A percentile compares a stretch with the other conserved stretches of the same genome.
These are phyloP conservation scores for Gypsophila paniculata DNA, from an alignment of 179 eudicot species.

Conservation along the genomic window DNA sequence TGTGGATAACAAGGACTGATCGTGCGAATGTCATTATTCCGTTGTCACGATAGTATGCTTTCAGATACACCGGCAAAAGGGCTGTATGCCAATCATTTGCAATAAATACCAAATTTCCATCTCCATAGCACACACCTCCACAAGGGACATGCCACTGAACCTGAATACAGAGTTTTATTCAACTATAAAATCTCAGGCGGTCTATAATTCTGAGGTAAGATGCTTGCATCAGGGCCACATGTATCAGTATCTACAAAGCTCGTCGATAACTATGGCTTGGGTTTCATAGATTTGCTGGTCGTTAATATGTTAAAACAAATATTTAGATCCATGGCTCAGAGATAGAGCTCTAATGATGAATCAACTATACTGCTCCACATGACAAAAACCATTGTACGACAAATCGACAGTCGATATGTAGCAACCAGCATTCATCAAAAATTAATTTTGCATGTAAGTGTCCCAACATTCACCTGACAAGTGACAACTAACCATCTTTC, in stretches of 20 bases:
- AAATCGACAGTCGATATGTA: neutral
- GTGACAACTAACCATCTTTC: neutral
- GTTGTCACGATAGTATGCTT: slow-evolving; percentile 90
- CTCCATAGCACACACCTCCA: slow-evolving; percentile 94
- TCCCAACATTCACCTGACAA: neutral
- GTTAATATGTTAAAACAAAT: too few species aligned
- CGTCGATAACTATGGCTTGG: neutral
- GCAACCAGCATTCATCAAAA: neutral
- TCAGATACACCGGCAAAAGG: slow-evolving; percentile 84
- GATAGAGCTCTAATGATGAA: neutral
- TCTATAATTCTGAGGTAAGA: neutral
- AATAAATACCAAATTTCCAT: slow-evolving; percentile 92
- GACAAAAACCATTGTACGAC: neutral
- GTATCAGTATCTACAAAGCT: neutral
- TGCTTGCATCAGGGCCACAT: neutral
- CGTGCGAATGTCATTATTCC: slow-evolving; percentile 78
- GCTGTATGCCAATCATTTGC: slow-evolving; percentile 99
- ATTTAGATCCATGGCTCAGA: neutral
- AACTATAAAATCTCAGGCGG: neutral
- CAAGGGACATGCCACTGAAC: slow-evolving; percentile 98
- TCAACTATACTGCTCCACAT: neutral
- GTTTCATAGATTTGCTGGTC: neutral
- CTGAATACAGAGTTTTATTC: slow-evolving; percentile 34
- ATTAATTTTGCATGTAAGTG: neutral
- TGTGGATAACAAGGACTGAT: slow-evolving; percentile 89